Evolutionary conservation across 2,329 filamentous ascomycete genomes (phyloP), one percentile per base, ranked within the genome.

Genomic region (Setomelanomma holmii): DNA sequence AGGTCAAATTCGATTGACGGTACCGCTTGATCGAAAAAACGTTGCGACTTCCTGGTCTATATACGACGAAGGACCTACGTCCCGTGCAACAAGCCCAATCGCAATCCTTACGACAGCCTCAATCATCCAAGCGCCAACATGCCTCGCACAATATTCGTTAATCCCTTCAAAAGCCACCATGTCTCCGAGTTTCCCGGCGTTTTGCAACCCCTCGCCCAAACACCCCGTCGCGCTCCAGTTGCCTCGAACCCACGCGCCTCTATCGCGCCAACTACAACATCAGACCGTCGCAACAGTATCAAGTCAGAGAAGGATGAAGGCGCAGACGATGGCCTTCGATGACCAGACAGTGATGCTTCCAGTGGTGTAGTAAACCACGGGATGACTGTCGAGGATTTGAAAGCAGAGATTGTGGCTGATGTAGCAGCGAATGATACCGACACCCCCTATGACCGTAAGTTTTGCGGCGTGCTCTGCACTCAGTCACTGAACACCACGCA

Each of bases 371-470:
- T 62, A 44, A 66, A 78, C 72, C 51, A 77, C 76, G 67, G 66
- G 49, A 58, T 69, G 49, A 91, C 87, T 35, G 78, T 93, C 48
- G 88, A 91, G 60, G 83, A 83, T 4, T 75, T 93, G 55, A 82
- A 87, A 60, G 84, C 83, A 51, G 89, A 91, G 65, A 84, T 91
- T 46, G 82, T 84, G 56, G 81, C 82, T 4, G 85, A 87, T 51
- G 64, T 83, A 49, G 81, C 82, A 11, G 76, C 81, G 22, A 78
- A 77, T 6, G 82, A 80, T n/a, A 79, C 82, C 61, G 85, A 88
- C 77, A 86, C 86, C 2, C 82, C 85, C 43, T 93, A 93, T 77
- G 90, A 93, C 75, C 84, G 90, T 91, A 80, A 77, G 89, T 60
- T 22, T 24, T 4, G 30, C 27, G 20, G 1, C 19, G 16, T 12